Base-by-base conservation (phyloP, 768 basidiomycete genomes). In the Boletus pseudo-olivaceus region DNA sequence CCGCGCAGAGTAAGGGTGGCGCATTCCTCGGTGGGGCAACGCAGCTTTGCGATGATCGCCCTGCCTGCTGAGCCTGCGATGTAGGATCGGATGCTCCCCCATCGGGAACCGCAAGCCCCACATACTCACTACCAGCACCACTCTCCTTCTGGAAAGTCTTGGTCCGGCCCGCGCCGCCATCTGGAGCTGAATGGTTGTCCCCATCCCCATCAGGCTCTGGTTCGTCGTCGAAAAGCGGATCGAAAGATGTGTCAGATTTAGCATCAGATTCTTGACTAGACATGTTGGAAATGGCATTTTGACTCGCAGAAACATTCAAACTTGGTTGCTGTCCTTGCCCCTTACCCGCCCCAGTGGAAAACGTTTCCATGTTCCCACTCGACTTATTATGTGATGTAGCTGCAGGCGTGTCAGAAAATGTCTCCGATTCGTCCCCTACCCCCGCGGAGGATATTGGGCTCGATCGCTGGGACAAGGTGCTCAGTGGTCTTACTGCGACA, bases 161-260 rank as follows among this genome's bases (percentile, higher is more conserved):
- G 42, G 35, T 44, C 54, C 60, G 62, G 17, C 62, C 53, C 30
- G 60, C 63, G 38, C 50, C 41, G 23, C 58, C 57, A 54, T 67
- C 64, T 34, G 44, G 49, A 41, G 42, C 53, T 40, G 58, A 38
- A 23, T 50, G 54, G 29, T 50, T 51, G 46, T 73, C 71, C 11
- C 67, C 68, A 53, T 78, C 76, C n/a, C 75, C 81, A 47, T 81
- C 82, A 2, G 76, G 81, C 48, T 87, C 87, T 11, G 81, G 82
- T 63, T 89, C 92, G 53, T 90, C 91, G 64, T 93, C 93, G 66
- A 97, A 98, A 19, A 98, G 75, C 29, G 94, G 90, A 64, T 95
- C 93, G 65, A 83, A 91, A 0, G 90, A 91, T 7, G 81, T 81
- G 54, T 93, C 88, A 5, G 92, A 91, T 65, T 82, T 87, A 17